These are phyloP conservation scores for Citropsis articulata DNA, from an alignment of 345 rosid genomes.

Conservation along the genomic window DNA sequence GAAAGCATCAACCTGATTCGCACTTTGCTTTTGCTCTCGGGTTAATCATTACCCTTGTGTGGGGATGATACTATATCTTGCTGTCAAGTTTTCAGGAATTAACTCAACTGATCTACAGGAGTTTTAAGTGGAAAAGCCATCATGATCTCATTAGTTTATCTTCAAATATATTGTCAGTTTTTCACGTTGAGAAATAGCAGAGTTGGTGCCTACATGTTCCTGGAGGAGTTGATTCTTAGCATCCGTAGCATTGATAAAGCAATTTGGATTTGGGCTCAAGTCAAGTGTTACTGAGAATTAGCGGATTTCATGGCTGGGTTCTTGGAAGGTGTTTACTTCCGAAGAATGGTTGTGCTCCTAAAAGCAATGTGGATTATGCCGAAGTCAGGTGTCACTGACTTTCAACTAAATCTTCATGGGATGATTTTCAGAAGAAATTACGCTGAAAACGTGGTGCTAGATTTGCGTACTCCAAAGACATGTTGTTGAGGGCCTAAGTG, in stretches of 20 bases:
- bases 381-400: neutral
- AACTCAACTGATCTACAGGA: neutral
- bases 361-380: neutral
- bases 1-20: neutral
- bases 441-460: neutral
- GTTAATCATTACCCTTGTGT: neutral
- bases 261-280: too few relatives aligned
- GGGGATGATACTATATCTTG: neutral
- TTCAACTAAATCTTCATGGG: neutral
- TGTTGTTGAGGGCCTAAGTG: too few relatives aligned
- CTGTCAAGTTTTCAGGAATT: neutral
- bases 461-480: too few relatives aligned
- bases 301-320: neutral
- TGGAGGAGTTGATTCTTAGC: neutral
- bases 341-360: neutral
- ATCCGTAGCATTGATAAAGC: neutral
- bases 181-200: neutral
- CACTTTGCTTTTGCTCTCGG: neutral
- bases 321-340: neutral
- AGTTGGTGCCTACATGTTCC: neutral
- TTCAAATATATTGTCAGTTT: neutral
- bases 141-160: neutral
- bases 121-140: neutral
- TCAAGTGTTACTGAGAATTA: neutral
- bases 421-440: neutral